These are phyloP conservation scores for Lenzites betulinus DNA, from an alignment of 768 basidiomycete genomes.

Conservation along the genomic window DNA sequence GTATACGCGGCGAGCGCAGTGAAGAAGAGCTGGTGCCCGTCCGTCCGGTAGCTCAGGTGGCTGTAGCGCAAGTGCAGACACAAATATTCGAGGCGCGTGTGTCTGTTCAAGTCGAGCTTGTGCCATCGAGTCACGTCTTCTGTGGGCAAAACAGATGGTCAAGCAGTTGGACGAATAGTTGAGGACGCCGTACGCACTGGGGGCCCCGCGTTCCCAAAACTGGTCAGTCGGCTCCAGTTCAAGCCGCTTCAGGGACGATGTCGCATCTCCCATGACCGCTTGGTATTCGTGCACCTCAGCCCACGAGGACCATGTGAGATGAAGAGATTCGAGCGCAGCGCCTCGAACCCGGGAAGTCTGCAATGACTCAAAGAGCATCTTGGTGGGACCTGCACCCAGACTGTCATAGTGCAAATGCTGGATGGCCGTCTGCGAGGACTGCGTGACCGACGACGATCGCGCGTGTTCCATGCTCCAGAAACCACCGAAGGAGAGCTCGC, in stretches of 20 bases:
- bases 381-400: background rate
- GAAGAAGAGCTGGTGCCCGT: background rate
- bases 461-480: background rate
- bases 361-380: background rate
- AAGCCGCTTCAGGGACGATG: background rate
- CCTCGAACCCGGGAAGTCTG: background rate
- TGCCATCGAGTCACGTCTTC: background rate
- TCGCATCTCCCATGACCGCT: background rate
- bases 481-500: background rate
- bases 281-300: background rate
- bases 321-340: background rate
- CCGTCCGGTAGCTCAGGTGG: background rate
- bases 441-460: background rate
- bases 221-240: background rate
- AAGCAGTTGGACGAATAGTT: too few species aligned
- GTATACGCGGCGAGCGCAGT: background rate
- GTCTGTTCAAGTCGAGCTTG: background rate
- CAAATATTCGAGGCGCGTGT: background rate
- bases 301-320: background rate
- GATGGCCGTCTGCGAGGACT: background rate
- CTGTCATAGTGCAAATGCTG: background rate
- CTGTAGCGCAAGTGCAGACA: background rate
- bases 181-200: background rate
- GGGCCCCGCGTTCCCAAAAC: background rate
- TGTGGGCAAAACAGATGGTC: background rate